phyloP scores from a whole-genome alignment of 169 alveolate genomes.

The Toxoplasma gondii region DNA sequence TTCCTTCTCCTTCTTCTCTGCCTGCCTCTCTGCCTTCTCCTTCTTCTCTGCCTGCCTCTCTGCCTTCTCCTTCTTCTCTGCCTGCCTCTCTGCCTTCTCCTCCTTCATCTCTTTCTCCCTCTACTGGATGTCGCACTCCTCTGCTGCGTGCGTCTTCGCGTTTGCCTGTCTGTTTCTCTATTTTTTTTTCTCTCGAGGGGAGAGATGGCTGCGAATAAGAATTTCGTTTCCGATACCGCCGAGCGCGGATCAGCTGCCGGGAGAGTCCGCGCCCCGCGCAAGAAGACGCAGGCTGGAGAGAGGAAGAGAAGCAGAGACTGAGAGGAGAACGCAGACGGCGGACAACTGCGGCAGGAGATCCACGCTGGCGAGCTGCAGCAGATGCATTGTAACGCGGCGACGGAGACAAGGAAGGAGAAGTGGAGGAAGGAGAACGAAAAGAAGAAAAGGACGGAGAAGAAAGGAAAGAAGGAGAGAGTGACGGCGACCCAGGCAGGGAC shows the following conservation, averaged over 20 bases:
- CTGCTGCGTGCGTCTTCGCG: not conserved
- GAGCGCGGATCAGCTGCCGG: no score
- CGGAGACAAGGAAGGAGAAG: not conserved
- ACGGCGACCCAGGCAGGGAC: not conserved
- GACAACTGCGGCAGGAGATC: not conserved
- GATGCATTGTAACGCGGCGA: not conserved
- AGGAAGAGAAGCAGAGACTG: not conserved
- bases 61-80: not conserved
- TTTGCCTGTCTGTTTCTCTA: no score
- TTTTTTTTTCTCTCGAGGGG: no score
- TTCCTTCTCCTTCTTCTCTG: not conserved
- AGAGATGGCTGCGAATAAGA: no score
- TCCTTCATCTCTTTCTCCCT: not conserved
- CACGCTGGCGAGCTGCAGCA: not conserved
- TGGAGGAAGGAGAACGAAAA: not conserved
- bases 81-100: not conserved
- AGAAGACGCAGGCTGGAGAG: not conserved
- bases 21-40: no score
- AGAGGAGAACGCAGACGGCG: not conserved
- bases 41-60: no score
- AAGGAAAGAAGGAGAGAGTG: not conserved
- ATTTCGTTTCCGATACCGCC: no score
- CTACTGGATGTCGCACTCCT: not conserved
- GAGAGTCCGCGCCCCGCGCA: no score
- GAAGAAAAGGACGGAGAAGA: not conserved